These are phyloP conservation scores for Globisporangium yorkense DNA, from an alignment of 352 stramenopile species.

Conservation along the genomic window DNA sequence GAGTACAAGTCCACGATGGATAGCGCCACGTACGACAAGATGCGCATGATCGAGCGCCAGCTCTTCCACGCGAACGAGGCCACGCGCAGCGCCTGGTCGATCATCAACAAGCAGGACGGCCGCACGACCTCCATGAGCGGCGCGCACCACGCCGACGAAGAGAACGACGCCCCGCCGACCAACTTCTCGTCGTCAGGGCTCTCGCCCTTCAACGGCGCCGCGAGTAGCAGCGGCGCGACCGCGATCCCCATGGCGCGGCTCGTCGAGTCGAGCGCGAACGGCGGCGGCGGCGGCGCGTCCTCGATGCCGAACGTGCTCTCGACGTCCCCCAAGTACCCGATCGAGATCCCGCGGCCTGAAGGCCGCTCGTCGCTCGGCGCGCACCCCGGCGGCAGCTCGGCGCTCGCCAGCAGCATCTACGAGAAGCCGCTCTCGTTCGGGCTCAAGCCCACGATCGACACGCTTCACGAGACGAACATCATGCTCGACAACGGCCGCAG, in stretches of 20 bases:
- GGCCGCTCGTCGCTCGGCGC: conserved; percentile 38
- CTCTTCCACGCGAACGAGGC: conserved; percentile 74
- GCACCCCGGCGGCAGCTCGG: conserved; percentile 13
- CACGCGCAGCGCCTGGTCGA: conserved; percentile 76
- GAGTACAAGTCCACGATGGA: conserved; percentile 61
- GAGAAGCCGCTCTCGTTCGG: conserved; percentile 29
- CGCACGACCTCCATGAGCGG: neutral
- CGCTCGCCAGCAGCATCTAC: conserved; percentile 13
- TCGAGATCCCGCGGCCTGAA: conserved; percentile 53
- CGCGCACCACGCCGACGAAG: conserved; percentile 23
- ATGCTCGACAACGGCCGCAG: conserved; percentile 61
- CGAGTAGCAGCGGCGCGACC: neutral
- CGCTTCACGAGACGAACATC: conserved; percentile 30
- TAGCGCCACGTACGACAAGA: conserved; percentile 74
- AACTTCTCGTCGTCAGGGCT: conserved; percentile 9
- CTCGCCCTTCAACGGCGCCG: conserved; percentile 3
- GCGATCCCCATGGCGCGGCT: conserved; percentile 12
- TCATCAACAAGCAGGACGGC: conserved; percentile 45
- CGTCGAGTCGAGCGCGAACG: conserved; percentile 6
- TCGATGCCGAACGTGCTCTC: conserved; percentile 15
- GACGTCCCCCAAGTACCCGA: conserved; percentile 41
- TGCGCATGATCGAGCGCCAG: conserved; percentile 77
- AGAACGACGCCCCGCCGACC: conserved; percentile 9
- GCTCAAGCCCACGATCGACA: conserved; percentile 22
- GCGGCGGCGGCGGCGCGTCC: conserved; percentile 8